Conservation (phyloP, 345 rosid genomes). For the Eucalyptus albens region DNA sequence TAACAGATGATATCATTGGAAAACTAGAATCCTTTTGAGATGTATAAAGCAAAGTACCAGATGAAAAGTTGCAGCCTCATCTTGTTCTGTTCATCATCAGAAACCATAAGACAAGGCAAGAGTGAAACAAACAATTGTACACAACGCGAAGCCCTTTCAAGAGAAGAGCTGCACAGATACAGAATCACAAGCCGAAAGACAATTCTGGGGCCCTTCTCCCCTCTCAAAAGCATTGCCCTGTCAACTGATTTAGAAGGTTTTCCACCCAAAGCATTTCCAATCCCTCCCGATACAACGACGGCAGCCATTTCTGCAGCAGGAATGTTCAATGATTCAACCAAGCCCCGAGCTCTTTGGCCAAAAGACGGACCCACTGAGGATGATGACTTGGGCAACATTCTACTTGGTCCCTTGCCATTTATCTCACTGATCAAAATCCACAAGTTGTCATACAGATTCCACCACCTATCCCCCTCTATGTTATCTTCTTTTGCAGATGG, state of each 20-base stretch:
- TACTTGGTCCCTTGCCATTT: constrained; percentile 81
- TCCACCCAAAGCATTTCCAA: constrained; percentile 81
- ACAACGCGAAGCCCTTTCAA: constrained; percentile 80
- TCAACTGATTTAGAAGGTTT: constrained; percentile 67
- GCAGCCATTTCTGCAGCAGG: constrained; percentile 99
- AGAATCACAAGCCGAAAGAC: constrained; percentile 73
- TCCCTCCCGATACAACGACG: constrained; percentile 93
- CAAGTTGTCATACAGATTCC: constrained; percentile 80
- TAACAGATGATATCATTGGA: background rate
- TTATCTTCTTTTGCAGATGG: constrained; percentile 24
- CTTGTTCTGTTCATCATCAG: constrained; percentile 93
- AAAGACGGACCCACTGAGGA: constrained; percentile 57
- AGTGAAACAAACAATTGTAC: constrained; percentile 77
- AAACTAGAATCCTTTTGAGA: background rate
- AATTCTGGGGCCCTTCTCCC: constrained; percentile 88
- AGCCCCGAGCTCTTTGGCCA: constrained; percentile 94
- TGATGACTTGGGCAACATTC: constrained; percentile 38
- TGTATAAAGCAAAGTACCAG: constrained; percentile 25
- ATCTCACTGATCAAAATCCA: constrained; percentile 74
- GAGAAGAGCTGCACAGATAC: constrained; percentile 71
- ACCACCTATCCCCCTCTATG: constrained; percentile 52
- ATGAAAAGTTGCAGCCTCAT: constrained; percentile 80
- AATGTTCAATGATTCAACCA: constrained; percentile 89
- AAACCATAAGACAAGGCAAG: constrained; percentile 59
- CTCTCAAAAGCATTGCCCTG: constrained; percentile 92